Percentiles rank a stretch among this genome's conserved stretches.
Conservation (phyloP, 2,329 filamentous ascomycete species). For the Exophiala sp. region DNA sequence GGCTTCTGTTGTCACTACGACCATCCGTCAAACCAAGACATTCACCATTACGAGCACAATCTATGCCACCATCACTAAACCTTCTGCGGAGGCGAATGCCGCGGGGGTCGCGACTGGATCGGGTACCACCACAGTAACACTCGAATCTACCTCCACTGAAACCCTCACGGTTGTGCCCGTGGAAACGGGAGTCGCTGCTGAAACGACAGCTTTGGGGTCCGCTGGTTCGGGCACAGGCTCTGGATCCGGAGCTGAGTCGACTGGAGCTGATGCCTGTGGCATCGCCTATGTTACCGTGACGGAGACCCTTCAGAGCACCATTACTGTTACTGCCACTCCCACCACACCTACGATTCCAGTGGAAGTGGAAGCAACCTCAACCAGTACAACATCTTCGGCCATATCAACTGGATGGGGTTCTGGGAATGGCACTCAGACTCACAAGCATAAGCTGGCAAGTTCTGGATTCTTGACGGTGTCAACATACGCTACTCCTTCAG, state of each 20-base stretch:
- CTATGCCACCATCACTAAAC: slow-evolving; percentile 20
- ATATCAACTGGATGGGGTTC: slow-evolving; percentile 1
- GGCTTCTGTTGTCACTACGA: slow-evolving; percentile 22
- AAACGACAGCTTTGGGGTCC: neutral
- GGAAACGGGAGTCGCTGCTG: neutral
- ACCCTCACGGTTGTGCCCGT: slow-evolving; percentile 15
- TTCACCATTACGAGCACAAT: slow-evolving; percentile 16
- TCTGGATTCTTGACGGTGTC: slow-evolving; percentile 21
- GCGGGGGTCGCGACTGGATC: neutral
- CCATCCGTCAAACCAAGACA: slow-evolving; percentile 18
- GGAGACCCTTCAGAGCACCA: slow-evolving; percentile 18
- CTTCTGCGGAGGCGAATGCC: slow-evolving; percentile 5
- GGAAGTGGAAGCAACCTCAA: neutral
- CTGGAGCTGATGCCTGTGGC: slow-evolving; percentile 8
- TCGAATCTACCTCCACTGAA: slow-evolving; percentile 16
- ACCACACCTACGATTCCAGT: neutral
- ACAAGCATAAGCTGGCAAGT: slow-evolving; percentile 4
- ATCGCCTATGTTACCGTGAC: slow-evolving; percentile 20
- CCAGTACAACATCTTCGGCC: slow-evolving; percentile 1
- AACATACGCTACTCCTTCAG: slow-evolving; percentile 12
- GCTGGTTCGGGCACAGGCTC: neutral
- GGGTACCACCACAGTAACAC: slow-evolving; percentile 10
- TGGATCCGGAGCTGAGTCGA: neutral
- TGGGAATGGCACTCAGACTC: slow-evolving; percentile 8
- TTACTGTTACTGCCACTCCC: slow-evolving; percentile 17